Percentiles rank a stretch among this genome's conserved stretches.
Evolutionary conservation across 2,329 filamentous ascomycete genomes (phyloP).

Genomic region (Neofusicoccum sp.): DNA sequence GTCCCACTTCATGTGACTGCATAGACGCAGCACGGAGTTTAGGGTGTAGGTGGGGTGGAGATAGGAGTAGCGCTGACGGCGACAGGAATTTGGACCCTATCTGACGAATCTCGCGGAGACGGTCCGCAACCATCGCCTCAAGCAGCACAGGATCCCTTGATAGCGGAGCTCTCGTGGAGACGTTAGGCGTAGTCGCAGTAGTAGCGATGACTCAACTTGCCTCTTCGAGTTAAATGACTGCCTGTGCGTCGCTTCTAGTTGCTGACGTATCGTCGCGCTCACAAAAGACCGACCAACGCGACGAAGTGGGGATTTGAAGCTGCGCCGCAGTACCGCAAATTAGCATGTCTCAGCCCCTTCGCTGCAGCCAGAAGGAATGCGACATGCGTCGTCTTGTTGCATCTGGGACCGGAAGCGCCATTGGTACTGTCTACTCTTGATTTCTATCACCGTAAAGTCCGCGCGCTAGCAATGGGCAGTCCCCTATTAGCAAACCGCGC

Average conservation of each 20-base stretch:
- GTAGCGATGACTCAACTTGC: slow-evolving; percentile 4
- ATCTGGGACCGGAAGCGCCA: too few relatives aligned
- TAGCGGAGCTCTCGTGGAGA: too few relatives aligned
- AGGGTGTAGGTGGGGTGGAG: background rate
- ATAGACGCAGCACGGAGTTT: background rate
- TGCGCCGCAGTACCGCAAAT: background rate
- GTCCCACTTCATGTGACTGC: background rate
- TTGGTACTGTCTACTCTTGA: too few relatives aligned
- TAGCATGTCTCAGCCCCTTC: too few relatives aligned
- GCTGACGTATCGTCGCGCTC: slow-evolving; percentile 8
- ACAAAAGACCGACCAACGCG: background rate
- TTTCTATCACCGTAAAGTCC: too few relatives aligned
- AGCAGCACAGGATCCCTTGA: background rate
- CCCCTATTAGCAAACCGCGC: too few relatives aligned
- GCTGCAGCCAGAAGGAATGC: too few relatives aligned
- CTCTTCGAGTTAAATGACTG: slow-evolving; percentile 7
- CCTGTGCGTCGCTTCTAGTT: slow-evolving; percentile 2
- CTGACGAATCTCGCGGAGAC: background rate
- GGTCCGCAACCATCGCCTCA: background rate
- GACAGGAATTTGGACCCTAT: background rate
- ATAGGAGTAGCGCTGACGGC: background rate
- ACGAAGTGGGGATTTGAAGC: background rate
- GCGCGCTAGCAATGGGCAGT: too few relatives aligned
- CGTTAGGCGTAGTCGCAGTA: background rate
- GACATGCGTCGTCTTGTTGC: too few relatives aligned